These are phyloP conservation scores for Zanthoxylum bungeanum DNA, from an alignment of 345 rosid species.

Conservation along the genomic window DNA sequence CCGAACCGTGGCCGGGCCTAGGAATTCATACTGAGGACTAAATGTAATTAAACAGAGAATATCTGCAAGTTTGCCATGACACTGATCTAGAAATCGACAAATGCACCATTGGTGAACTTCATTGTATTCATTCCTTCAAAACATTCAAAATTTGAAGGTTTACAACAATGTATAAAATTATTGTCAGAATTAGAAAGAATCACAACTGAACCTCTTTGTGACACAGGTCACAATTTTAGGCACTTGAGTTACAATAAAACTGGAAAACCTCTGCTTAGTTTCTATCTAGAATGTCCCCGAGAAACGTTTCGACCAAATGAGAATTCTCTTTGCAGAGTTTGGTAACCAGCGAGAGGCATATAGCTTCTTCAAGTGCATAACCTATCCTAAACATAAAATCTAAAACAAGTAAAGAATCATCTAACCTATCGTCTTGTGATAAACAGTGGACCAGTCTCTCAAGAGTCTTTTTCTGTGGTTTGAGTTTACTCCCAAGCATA, in stretches of 20 bases:
- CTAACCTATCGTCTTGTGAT: conserved; percentile 23
- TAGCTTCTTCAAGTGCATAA: conserved; percentile 16
- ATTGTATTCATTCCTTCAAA: not conserved
- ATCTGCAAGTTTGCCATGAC: not conserved
- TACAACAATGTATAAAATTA: not conserved
- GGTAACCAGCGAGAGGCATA: conserved; percentile 23
- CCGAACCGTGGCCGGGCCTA: too few relatives aligned
- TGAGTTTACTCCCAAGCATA: conserved; percentile 28
- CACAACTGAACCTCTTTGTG: not conserved
- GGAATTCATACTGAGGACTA: not conserved
- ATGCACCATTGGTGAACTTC: not conserved
- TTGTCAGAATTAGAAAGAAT: not conserved
- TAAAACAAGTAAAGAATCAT: conserved; percentile 36
- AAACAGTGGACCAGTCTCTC: conserved; percentile 24
- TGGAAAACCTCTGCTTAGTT: not conserved
- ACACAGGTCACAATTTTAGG: not conserved
- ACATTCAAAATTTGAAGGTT: not conserved
- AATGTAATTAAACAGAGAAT: not conserved
- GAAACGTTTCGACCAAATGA: conserved; percentile 16
- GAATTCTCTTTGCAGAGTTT: conserved; percentile 24
- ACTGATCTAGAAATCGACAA: not conserved
- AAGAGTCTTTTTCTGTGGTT: conserved; percentile 25
- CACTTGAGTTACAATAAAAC: not conserved
- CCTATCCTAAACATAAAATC: conserved; percentile 26
- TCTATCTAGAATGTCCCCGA: conserved; percentile 15